A percentile compares a stretch with the other conserved stretches of the same genome.
These are phyloP conservation scores for Melaleuca quinquenervia DNA, from an alignment of 345 rosid species.

Conservation along the genomic window DNA sequence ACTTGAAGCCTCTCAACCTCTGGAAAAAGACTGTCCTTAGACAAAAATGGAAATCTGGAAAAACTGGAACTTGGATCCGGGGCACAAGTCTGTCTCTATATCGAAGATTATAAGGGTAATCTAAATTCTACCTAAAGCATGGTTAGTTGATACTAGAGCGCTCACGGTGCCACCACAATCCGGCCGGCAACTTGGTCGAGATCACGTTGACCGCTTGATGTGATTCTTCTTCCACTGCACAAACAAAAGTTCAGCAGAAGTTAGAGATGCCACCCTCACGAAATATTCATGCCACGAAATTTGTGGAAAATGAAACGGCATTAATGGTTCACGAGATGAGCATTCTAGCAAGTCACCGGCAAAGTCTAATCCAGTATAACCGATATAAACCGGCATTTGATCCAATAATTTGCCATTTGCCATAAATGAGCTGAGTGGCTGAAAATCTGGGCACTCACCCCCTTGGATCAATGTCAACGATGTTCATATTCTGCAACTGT, in stretches of 20 bases:
- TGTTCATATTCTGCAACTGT: constrained; percentile 62
- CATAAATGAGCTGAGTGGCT: not conserved
- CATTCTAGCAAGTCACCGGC: not conserved
- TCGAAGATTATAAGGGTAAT: not conserved
- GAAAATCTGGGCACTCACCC: constrained; percentile 25
- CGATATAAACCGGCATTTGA: not conserved
- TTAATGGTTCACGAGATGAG: not conserved
- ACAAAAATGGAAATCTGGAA: not conserved
- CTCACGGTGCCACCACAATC: constrained; percentile 31
- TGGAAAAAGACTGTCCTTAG: not conserved
- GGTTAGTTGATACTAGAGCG: not conserved
- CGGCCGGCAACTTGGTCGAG: constrained; percentile 92
- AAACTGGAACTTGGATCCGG: not conserved
- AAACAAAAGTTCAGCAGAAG: not conserved
- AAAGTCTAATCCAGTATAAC: not conserved
- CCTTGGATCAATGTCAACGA: constrained; percentile 49
- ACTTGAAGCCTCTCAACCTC: not conserved
- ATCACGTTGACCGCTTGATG: constrained; percentile 80
- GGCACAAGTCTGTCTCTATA: not conserved
- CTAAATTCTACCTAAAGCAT: not conserved
- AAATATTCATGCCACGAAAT: not conserved
- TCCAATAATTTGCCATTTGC: not conserved
- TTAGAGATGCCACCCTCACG: not conserved
- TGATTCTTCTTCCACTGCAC: constrained; percentile 73
- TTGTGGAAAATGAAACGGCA: no score